Base-by-base conservation (phyloP, 352 stramenopile species). In the Thalassiosira mediterranea region DNA sequence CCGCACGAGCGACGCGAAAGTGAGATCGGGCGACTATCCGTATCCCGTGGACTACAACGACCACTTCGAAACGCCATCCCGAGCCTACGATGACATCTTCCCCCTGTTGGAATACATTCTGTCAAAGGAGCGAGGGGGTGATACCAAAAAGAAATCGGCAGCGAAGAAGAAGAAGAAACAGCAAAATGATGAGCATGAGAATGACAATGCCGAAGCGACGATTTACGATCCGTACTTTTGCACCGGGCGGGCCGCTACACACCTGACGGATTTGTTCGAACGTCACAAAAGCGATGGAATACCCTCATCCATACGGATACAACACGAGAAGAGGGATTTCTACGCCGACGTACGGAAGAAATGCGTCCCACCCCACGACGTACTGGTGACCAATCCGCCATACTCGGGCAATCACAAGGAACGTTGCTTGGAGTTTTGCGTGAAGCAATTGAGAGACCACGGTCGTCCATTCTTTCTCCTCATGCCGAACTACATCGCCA, bases 191-290 rank as follows among this genome's bases (percentile, higher is more conserved):
- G n/a, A n/a, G n/a, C n/a, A n/a, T n/a, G n/a, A n/a, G n/a, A n/a
- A n/a, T n/a, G n/a, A n/a, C n/a, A n/a, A n/a, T n/a, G n/a, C n/a
- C 17, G 11, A 67, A 11, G 46, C 64, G 32, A 51, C 73, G 2
- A 23, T 91, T 15, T 92, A 92, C 42, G 86, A 92, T 84, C 86
- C 86, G 1, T 92, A 90, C 49, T 92, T 83, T 62, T 92, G 86
- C 51, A 76, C 87, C 54, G 86, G 86, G 2, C 56, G 79, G 1
- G 68, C 68, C 11, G 48, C 38, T 34, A 52, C n/a, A 26, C 40
- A 71, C 7, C 60, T 77, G 44, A 21, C 52, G 7, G 17, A 77
- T 42, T 51, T 31, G 37, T 66, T 77, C 56, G 10, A 40, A 54
- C 28, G 31, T 47, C 46, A 19, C 38, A 42, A 64, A 52, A 4